These are phyloP conservation scores for Mucor velutinosus DNA, from an alignment of 371 early-diverging fungal species.

Conservation along the genomic window DNA sequence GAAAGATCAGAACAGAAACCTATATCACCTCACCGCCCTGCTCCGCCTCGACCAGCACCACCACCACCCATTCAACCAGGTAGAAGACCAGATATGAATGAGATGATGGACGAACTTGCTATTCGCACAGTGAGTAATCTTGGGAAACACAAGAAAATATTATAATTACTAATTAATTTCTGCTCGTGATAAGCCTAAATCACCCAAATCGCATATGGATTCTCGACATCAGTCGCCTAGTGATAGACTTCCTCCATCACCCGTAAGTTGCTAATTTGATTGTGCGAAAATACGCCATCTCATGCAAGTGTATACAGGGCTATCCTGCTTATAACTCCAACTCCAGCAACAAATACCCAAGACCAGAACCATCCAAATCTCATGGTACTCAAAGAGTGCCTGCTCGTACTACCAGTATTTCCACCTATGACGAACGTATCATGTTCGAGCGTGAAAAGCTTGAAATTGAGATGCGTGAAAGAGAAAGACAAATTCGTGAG, in stretches of 20 bases:
- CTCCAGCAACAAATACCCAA: slow-evolving; percentile 22
- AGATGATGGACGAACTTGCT: slow-evolving; percentile 39
- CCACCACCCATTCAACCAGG: slow-evolving; percentile 23
- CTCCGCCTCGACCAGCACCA: slow-evolving; percentile 32
- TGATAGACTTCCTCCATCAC: slow-evolving; percentile 25
- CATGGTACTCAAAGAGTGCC: slow-evolving; percentile 14
- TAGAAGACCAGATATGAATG: slow-evolving; percentile 22
- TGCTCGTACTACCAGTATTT: slow-evolving; percentile 29
- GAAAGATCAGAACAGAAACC: slow-evolving; percentile 11
- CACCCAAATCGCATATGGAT: slow-evolving; percentile 19
- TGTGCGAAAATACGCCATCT: not conserved
- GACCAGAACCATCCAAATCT: slow-evolving; percentile 39
- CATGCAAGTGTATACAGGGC: not conserved
- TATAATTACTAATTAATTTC: slow-evolving; percentile 1
- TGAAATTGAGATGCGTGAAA: slow-evolving; percentile 31
- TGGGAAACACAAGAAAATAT: not conserved
- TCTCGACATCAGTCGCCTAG: slow-evolving; percentile 15
- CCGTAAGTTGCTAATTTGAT: slow-evolving; percentile 15
- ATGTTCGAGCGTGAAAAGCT: slow-evolving; percentile 34
- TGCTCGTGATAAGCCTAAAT: slow-evolving; percentile 1
- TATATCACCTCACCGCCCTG: slow-evolving; percentile 12
- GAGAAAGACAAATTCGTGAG: slow-evolving; percentile 28
- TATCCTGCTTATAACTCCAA: slow-evolving; percentile 2
- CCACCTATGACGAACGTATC: slow-evolving; percentile 38
- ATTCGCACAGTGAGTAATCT: slow-evolving; percentile 16